Base-by-base conservation (phyloP, 164 flowering plant species). In the Brasenia schreberi region DNA sequence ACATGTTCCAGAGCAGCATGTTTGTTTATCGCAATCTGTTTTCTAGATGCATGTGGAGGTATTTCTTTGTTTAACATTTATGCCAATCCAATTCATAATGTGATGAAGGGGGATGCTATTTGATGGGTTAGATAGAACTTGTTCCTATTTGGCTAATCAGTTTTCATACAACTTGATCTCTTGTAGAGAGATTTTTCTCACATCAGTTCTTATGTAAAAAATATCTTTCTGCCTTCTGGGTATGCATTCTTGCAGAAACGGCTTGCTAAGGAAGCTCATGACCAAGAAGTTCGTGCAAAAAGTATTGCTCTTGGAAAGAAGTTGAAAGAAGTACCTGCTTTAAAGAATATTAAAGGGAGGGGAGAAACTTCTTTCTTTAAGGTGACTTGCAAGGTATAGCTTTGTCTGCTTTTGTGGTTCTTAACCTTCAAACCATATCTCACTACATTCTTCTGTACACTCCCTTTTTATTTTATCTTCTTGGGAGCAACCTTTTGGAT, bases 281-380 rank as follows among this genome's bases (percentile, higher is more conserved):
- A 77, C 66, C 97, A 84, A 73, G 99, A 95, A 82, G 82, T 76
- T 61, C 97, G 87, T 73, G 87, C 94, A 45, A 95, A 87, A 78
- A 87, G 84, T 81, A 85, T 80, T 72, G 72, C 96, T 19, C 79
- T 77, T 67, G 97, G 99, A 67, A 95, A 90, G 84, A 92, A 88
- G 83, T 77, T 76, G 63, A 88, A 89, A 79, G 96, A 87, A 61
- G 62, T 77, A 73, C 45, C 82, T 63, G 77, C 81, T 75, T 17
- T 78, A 59, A 95, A 85, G 82, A 81, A 76, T 66, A 71, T 74
- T 17, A 95, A 86, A 77, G 86, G 91, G 69, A 87, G 99, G 56
- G 97, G 90, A 42, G 97, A 95, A 76, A 86, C 97, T 70, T 85
- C 95, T 65, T 90, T 90, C 85, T 95, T 80, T 83, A 81, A 85